Base-by-base conservation (phyloP, 164 flowering plant genomes). In the Platanus orientalis region DNA sequence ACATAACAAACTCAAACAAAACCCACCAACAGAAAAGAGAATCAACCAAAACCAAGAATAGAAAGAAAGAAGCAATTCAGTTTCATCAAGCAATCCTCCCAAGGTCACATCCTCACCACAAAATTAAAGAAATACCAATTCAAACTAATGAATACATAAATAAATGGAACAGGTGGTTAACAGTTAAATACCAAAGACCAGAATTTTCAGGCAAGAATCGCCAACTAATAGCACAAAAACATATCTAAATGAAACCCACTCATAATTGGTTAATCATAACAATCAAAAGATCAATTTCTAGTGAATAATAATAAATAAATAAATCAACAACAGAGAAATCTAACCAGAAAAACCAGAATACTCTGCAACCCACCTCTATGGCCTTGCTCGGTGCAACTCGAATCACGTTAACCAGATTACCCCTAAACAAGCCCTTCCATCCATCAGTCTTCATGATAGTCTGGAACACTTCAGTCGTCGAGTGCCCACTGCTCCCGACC, bases 341-440 rank as follows among this genome's bases (percentile, higher is more conserved):
- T 10, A 52, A 26, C 1, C 7, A 40, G n/a, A 19, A 12, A 2
- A 50, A 50, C 14, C 3, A 40, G 11, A 59, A 25, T 61, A 28
- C n/a, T 25, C 27, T 10, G 45, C 16, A 24, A 57, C 76, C 30
- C 34, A 83, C 87, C 90, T 90, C 92, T 49, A 90, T 78, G 34
- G 94, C 97, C 79, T 83, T 90, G 79, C 97, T 90, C 1, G 99
- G 99, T 0, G 99, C 97, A 59, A 95, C 97, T 3, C 99, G 84
- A 69, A 95, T 87, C 21, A 92, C 99, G 70, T 95, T 95, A 30
- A 92, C 88, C 24, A 92, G 77, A 76, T 95, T 95, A 3, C 99
- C 99, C 75, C 97, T 79, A 73, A 95, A 95, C 82, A 95, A 73
- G 7, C 99, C 99, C 62, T 73, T 86, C 99, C 99, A 95, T 1